These are phyloP conservation scores for Hygrophorus russula DNA, from an alignment of 768 basidiomycete species.

Conservation along the genomic window DNA sequence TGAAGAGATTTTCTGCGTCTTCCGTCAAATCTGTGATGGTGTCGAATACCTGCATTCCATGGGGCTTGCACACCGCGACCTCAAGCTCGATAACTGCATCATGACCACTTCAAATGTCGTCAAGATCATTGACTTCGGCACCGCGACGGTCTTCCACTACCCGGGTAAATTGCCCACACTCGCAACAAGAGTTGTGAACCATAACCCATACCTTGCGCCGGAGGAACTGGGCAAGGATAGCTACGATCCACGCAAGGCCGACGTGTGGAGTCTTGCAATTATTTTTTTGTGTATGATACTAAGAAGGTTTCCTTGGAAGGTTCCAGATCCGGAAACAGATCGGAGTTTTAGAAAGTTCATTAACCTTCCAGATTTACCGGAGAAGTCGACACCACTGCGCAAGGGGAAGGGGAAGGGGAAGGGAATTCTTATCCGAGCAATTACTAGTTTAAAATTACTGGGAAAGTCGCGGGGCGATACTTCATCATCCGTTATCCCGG, in stretches of 20 bases:
- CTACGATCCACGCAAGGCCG: slow-evolving; percentile 95
- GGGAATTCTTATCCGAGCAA: too few species aligned
- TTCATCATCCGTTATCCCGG: too few species aligned
- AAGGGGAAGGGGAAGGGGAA: slow-evolving; percentile 13
- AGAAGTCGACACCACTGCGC: slow-evolving; percentile 30
- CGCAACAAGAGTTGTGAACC: slow-evolving; percentile 92
- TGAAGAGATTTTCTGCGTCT: slow-evolving; percentile 97
- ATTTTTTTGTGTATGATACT: slow-evolving; percentile 99
- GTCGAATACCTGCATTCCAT: slow-evolving; percentile 97
- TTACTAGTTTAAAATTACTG: too few species aligned
- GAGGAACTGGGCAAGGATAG: slow-evolving; percentile 73
- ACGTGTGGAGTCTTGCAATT: slow-evolving; percentile 97
- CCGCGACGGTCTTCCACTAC: slow-evolving; percentile 97
- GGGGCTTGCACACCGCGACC: slow-evolving; percentile 95
- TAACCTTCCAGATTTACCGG: slow-evolving; percentile 72
- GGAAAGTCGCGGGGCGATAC: too few species aligned
- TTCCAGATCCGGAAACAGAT: slow-evolving; percentile 91
- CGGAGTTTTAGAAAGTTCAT: slow-evolving; percentile 87
- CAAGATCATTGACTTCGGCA: slow-evolving; percentile 99
- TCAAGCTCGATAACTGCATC: slow-evolving; percentile 99
- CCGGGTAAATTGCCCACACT: slow-evolving; percentile 76
- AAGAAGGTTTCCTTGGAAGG: slow-evolving; percentile 97
- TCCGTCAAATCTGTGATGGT: slow-evolving; percentile 96
- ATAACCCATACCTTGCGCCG: slow-evolving; percentile 96
- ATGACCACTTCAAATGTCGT: slow-evolving; percentile 93